Evolutionary conservation across 805 yeast genomes (phyloP), one percentile per base, ranked within the genome.

Genomic region (Sugiyamaella mastotermitis): DNA sequence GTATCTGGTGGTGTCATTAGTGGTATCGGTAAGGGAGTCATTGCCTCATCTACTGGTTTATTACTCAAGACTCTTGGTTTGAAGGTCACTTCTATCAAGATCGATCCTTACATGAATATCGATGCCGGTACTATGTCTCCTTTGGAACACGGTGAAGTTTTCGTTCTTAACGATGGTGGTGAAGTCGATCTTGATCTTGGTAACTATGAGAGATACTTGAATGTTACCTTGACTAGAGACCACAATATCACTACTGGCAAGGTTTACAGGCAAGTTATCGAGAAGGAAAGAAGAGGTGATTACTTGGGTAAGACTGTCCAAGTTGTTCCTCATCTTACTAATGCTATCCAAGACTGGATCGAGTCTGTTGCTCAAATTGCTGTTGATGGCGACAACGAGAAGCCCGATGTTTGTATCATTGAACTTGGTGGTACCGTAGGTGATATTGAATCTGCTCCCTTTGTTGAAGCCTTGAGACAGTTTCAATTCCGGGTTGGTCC

Each of bases 51-150:
- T 44, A 92, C 97, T 23, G 99, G 99, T 45, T 78, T 92, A 66
- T 64, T 92, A 48, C 74, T 92, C 65, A 92, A 92, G 64, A 88
- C 98, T 28, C 68, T 85, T 42, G 99, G 99, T 45, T 73, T 83
- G 56, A 80, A 94, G 59, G 97, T 90, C 46, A 90, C 98, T 3
- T 87, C 97, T 11, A 90, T 92, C 69, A 92, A 92, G 65, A 92
- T 92, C 56, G 99, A 92, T 68, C 99, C 99, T 28, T 92, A 92
- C 66, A 84, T 92, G 94, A 92, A 92, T 68, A 86, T 92, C 52
- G 99, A 92, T 68, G 99, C 99, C 27, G 99, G 99, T 55, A 92
- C 99, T 31, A 92, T 92, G 99, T 85, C 96, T 29, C 99, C 99
- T 16, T 71, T 92, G 58, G 99, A 92, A 65, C 99, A 92, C 60